Base-by-base conservation (phyloP, 2,329 filamentous ascomycete genomes). In the Fusarium austroafricanum region DNA sequence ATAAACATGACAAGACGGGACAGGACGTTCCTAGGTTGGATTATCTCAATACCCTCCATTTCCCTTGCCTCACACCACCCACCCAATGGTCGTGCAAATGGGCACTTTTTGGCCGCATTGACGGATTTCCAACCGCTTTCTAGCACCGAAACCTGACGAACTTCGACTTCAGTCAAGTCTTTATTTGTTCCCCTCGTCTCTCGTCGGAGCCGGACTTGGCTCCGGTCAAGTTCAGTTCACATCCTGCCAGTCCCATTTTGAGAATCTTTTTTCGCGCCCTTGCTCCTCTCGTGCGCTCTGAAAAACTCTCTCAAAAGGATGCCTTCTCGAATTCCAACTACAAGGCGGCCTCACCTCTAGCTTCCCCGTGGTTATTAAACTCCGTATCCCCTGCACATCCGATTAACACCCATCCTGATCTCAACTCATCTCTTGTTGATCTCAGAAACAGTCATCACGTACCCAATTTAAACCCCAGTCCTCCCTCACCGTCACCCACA, bases 161-260 rank as follows among this genome's bases (percentile, higher is more conserved):
- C 46, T 57, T 71, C 56, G 54, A 70, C 59, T 63, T 59, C 35
- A 67, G 50, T 72, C 51, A 63, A 63, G 57, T 72, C 56, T 68
- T 71, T 71, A 65, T 67, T 71, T 68, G 51, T 60, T 71, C 68
- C 69, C 68, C 67, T 70, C 67, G 71, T 72, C 61, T 57, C 55
- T 74, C 40, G 71, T 74, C 72, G 72, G 72, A 74, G 71, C 43
- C 72, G 72, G 72, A 63, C 72, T 73, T 73, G 67, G 69, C 72
- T 74, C 72, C 72, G 71, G 72, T 65, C 69, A 44, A 74, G 63
- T 72, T 73, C 71, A 67, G 61, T 73, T 74, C 65, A 72, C 61
- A 69, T 71, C 55, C 68, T 74, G 61, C 71, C 71, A 67, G 70
- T 74, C 68, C 70, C 71, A 66, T 72, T 74, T 72, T 64, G 61